Base-by-base conservation (phyloP, 345 rosid genomes). In the Citrus medica region DNA sequence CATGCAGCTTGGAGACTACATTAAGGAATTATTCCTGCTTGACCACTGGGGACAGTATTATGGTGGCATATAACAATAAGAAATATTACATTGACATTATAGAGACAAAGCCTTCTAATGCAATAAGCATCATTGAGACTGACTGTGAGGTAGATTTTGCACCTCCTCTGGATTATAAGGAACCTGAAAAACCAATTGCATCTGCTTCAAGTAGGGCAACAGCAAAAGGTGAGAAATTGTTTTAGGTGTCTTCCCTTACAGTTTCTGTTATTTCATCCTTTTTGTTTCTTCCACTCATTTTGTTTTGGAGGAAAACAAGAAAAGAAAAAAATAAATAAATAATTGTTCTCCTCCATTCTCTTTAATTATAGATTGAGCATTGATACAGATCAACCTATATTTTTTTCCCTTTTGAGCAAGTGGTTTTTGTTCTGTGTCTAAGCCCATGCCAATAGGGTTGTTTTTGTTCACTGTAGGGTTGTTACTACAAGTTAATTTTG, bases 61-160 rank as follows among this genome's bases (percentile, higher is more conserved):
- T 96, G 99, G 99, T 96, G 81, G 97, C 98, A 24, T 96, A 96
- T 80, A 96, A 94, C 90, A 94, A 92, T 81, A 96, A 96, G 84
- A 94, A 96, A 61, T 96, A 96, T 83, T 96, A 94, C 85, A 94
- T 96, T 82, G 98, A 96, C 86, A 96, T 96, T 64, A 66, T 94
- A 78, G 98, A 94, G 85, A 89, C 97, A 66, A 94, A 92, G 85
- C 99, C 99, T 82, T 89, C 99, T 21, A 84, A 90, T 84, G 99
- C 97, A 77, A 96, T 92, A 77, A 96, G 87, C 83, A 94, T 96
- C 85, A 96, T 96, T 76, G 99, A 96, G 92, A 96, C 99, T n/a
- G 99, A 96, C 83, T 96, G 99, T 80, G 99, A 96, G 85, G 99
- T 96, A 78, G 99, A 96, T 84, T 96, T 94, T 77, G 99, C 99